A percentile compares a stretch with the other conserved stretches of the same genome.
phyloP scores from a whole-genome alignment of 1,284 basidiomycete genomes.

The Ceratobasidium papillatum region DNA sequence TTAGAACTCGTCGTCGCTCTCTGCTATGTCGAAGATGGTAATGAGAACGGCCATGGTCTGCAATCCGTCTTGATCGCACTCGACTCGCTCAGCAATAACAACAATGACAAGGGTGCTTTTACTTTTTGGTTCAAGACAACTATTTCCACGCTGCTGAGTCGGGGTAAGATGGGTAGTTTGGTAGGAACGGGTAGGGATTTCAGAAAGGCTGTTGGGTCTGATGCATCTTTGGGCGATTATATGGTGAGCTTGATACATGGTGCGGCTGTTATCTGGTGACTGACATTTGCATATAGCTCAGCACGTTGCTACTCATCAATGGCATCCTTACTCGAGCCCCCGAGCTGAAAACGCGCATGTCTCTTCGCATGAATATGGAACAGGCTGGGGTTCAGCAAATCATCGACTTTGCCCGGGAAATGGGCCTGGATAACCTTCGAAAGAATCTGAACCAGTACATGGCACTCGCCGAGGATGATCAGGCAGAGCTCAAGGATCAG shows the following conservation, averaged over 20 bases:
- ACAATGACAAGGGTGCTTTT: constrained; percentile 29
- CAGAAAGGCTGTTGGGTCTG: constrained; percentile 68
- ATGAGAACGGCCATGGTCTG: constrained; percentile 45
- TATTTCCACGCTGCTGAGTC: constrained; percentile 78
- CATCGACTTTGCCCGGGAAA: constrained; percentile 37
- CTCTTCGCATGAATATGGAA: constrained; percentile 90
- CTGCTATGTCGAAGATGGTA: constrained; percentile 65
- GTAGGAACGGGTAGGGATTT: constrained; percentile 95
- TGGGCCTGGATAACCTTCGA: constrained; percentile 54
- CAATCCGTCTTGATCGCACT: constrained; percentile 65
- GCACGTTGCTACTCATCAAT: constrained; percentile 76
- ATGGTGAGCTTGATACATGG: constrained; percentile 64
- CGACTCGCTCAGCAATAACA: constrained; percentile 53
- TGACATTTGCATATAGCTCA: constrained; percentile 56
- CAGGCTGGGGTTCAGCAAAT: constrained; percentile 82
- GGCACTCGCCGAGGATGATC: constrained; percentile 78
- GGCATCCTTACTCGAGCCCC: constrained; percentile 69
- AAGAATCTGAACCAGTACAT: constrained; percentile 74
- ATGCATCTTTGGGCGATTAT: constrained; percentile 80
- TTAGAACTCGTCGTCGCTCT: constrained; percentile 78
- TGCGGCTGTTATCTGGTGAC: constrained; percentile 48
- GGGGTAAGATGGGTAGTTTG: constrained; percentile 93
- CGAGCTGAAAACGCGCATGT: constrained; percentile 83
- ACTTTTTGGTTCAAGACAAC: constrained; percentile 70
- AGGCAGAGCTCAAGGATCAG: constrained; percentile 77